Evolutionary conservation across 352 stramenopile genomes (phyloP).

Genomic region (Pythium vanterpoolii): DNA sequence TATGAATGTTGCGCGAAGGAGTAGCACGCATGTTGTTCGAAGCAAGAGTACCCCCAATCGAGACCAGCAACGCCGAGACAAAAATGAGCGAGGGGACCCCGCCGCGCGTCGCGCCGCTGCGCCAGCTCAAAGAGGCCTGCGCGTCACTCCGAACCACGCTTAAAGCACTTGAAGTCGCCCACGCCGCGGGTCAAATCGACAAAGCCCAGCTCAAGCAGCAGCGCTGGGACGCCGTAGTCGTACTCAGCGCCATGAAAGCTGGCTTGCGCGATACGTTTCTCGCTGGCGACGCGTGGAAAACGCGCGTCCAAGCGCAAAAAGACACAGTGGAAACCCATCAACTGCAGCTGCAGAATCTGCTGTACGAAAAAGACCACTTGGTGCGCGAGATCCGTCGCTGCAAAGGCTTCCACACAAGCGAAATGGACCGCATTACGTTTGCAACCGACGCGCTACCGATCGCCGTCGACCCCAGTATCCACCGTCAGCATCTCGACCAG

Average conservation of each 20-base stretch:
- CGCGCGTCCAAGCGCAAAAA: conserved; percentile 70
- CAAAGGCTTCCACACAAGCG: conserved; percentile 64
- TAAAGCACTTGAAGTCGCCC: conserved; percentile 11
- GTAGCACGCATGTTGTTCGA: conserved; percentile 1
- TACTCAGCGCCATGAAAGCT: conserved; percentile 53
- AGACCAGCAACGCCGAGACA: neutral
- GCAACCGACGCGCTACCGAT: conserved; percentile 50
- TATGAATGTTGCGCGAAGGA: conserved; percentile 12
- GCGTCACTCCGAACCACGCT: conserved; percentile 41
- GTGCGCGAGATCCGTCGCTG: conserved; percentile 74
- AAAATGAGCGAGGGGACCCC: conserved; percentile 7
- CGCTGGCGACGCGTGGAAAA: conserved; percentile 56
- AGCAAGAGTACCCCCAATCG: neutral
- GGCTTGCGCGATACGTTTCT: conserved; percentile 66
- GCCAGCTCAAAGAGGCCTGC: conserved; percentile 54
- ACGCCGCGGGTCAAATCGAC: conserved; percentile 23
- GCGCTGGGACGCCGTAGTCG: conserved; percentile 53
- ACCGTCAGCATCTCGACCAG: conserved; percentile 62
- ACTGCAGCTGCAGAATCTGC: conserved; percentile 73
- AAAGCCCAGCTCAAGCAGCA: conserved; percentile 44
- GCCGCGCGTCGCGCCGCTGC: conserved; percentile 30
- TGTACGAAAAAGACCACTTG: conserved; percentile 84
- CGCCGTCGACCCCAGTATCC: conserved; percentile 40
- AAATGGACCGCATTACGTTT: conserved; percentile 83
- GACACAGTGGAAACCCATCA: conserved; percentile 70